phyloP scores from a whole-genome alignment of 73 alveolate genomes.

The Paramecium primaurelia region DNA sequence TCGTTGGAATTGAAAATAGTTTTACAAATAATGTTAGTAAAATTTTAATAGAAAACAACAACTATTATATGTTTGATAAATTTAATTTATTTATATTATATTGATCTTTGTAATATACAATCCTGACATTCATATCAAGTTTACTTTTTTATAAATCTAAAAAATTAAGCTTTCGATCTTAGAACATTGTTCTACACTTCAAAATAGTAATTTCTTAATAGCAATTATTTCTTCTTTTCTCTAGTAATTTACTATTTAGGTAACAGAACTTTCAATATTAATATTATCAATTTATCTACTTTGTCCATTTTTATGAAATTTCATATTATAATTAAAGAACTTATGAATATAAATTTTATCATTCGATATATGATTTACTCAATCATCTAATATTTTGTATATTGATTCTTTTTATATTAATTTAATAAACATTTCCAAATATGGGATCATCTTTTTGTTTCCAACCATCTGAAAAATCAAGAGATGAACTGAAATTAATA shows the following conservation, averaged over 20 bases:
- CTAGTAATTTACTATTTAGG: neutral
- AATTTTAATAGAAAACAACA: neutral
- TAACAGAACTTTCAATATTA: neutral
- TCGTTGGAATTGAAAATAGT: neutral
- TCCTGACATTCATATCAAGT: neutral
- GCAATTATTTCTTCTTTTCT: neutral
- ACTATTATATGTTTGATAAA: neutral
- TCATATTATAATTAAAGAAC: neutral
- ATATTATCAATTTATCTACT: neutral
- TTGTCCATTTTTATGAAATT: neutral
- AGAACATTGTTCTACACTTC: neutral
- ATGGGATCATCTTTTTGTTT: neutral
- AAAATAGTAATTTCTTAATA: too few species aligned
- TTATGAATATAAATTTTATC: slow-evolving; percentile 91
- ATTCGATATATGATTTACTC: slow-evolving; percentile 71
- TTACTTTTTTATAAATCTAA: neutral
- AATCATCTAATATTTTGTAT: neutral
- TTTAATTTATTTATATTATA: neutral
- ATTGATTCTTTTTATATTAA: neutral
- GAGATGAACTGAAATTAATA: neutral
- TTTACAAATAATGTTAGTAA: neutral
- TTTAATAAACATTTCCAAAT: neutral
- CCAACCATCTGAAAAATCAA: neutral
- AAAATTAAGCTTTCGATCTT: neutral
- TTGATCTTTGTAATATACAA: neutral